Evolutionary conservation across 148 eudicot species (phyloP).

Genomic region (Rhododendron ferrugineum): DNA sequence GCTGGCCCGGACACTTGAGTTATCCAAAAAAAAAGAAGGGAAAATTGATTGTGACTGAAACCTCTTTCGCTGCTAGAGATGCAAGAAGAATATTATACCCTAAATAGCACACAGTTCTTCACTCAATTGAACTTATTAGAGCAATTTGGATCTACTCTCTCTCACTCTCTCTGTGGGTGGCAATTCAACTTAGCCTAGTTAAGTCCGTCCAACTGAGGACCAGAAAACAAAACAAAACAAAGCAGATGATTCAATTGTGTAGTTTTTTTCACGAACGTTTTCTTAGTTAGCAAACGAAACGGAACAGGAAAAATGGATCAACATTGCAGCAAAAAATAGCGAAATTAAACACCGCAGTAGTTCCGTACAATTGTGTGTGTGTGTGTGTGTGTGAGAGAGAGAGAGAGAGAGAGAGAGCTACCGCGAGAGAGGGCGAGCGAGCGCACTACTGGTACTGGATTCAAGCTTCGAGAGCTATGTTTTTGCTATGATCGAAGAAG

Average conservation of each 20-base stretch:
- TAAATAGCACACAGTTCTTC: not conserved
- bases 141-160: not conserved
- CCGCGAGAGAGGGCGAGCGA: not conserved
- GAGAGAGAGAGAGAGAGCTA: not conserved
- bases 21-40: no score
- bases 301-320: not conserved
- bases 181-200: not conserved
- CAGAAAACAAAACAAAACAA: not conserved
- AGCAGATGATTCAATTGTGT: not conserved
- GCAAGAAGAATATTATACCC: not conserved
- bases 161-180: not conserved
- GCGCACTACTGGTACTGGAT: not conserved
- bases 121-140: not conserved
- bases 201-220: not conserved
- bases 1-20: not conserved
- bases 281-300: not conserved
- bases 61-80: not conserved
- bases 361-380: not conserved
- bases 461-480: not conserved
- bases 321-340: not conserved
- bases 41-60: not conserved
- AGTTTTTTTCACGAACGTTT: not conserved
- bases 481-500: constrained; percentile 12
- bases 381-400: not conserved
- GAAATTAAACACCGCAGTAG: not conserved